Evolutionary conservation across 768 basidiomycete genomes (phyloP).

Genomic region (Vararia minispora): DNA sequence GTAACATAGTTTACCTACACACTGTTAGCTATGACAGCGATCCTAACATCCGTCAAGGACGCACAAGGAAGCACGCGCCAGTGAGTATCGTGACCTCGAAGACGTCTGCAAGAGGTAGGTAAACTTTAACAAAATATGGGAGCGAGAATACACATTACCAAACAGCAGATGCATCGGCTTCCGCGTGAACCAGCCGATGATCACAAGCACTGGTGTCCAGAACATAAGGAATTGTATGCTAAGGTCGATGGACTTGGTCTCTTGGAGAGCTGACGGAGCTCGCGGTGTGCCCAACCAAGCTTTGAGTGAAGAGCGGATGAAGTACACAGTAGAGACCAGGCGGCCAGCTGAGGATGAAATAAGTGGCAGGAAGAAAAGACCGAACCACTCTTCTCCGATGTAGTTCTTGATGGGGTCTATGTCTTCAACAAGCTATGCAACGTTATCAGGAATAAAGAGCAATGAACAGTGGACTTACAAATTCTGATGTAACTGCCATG

Average conservation of each 20-base stretch:
- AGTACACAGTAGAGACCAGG: conserved; percentile 46
- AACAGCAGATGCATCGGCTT: conserved; percentile 58
- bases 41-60: too few relatives aligned
- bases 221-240: conserved; percentile 70
- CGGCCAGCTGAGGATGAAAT: conserved; percentile 69
- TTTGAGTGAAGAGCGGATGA: conserved; percentile 32
- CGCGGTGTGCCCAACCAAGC: conserved; percentile 29
- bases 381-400: conserved; percentile 62
- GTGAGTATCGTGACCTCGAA: conserved; percentile 58
- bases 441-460: not conserved
- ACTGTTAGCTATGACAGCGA: too few relatives aligned
- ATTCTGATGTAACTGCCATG: conserved; percentile 64
- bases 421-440: conserved; percentile 46
- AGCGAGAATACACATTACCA: conserved; percentile 30
- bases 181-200: conserved; percentile 56
- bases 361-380: conserved; percentile 58
- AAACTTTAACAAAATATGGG: not conserved
- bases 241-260: conserved; percentile 61
- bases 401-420: conserved; percentile 41
- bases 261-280: conserved; percentile 47
- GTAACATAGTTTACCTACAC: too few relatives aligned
- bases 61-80: conserved; percentile 64
- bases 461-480: conserved; percentile 27
- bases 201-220: conserved; percentile 66
- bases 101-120: conserved; percentile 33